These are phyloP conservation scores for Myrica gale DNA, from an alignment of 306 rosid genomes.

Conservation along the genomic window DNA sequence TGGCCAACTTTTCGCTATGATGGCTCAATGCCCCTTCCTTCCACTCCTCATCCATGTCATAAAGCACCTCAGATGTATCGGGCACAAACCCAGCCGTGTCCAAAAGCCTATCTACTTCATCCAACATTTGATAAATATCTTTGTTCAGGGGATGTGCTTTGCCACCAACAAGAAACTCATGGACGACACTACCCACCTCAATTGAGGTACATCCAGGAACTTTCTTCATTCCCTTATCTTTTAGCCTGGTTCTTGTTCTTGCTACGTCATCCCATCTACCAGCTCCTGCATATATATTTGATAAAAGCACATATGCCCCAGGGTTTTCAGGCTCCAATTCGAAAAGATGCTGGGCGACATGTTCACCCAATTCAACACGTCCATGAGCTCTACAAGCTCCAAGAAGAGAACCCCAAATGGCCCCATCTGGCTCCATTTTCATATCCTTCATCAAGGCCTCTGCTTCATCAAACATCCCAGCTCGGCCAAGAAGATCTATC, in stretches of 20 bases:
- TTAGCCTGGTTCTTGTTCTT: slow-evolving; percentile 63
- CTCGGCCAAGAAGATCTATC: slow-evolving; percentile 68
- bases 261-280: slow-evolving; percentile 86
- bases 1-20: slow-evolving; percentile 84
- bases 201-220: slow-evolving; percentile 86
- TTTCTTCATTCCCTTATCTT: slow-evolving; percentile 79
- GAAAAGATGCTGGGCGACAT: slow-evolving; percentile 58
- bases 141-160: slow-evolving; percentile 56
- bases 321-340: slow-evolving; percentile 68
- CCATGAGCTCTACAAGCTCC: slow-evolving; percentile 69
- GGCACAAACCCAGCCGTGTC: slow-evolving; percentile 57
- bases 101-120: slow-evolving; percentile 63
- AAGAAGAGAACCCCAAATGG: slow-evolving; percentile 86
- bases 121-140: slow-evolving; percentile 54
- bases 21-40: slow-evolving; percentile 80
- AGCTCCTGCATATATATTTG: slow-evolving; percentile 80
- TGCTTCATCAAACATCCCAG: slow-evolving; percentile 74
- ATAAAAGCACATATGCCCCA: slow-evolving; percentile 66
- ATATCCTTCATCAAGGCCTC: slow-evolving; percentile 52
- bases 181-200: slow-evolving; percentile 68
- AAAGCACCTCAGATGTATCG: slow-evolving; percentile 75
- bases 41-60: slow-evolving; percentile 81
- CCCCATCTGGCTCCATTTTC: slow-evolving; percentile 82
- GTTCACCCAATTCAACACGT: slow-evolving; percentile 61
- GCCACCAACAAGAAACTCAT: slow-evolving; percentile 85